Base-by-base conservation (phyloP, 495 filamentous ascomycete species). In the Immersiella caudata region DNA sequence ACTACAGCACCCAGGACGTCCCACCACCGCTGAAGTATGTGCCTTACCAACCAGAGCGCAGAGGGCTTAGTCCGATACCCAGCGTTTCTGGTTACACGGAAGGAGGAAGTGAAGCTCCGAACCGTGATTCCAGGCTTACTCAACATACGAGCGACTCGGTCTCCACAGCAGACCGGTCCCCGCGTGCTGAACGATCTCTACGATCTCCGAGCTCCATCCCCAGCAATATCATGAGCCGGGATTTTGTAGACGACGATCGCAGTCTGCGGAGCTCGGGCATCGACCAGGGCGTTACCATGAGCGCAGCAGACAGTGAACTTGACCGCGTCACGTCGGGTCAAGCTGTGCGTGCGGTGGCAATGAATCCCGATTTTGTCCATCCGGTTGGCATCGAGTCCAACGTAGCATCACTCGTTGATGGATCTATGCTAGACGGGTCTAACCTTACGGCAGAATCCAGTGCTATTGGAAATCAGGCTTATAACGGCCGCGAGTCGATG, bases 321-420 rank as follows among this genome's bases (percentile, higher is more conserved):
- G 89, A 90, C 54, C 84, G 78, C 33, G 78, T 89, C 35, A 81
- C 87, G 27, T 82, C 88, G 52, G 90, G 87, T 21, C 90, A 91
- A 67, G 85, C 89, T 58, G 87, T 96, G 22, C 85, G 85, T 54
- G 86, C 85, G 2, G 76, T 90, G 26, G 90, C 84, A 35, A 86
- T 88, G 20, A 96, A 93, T 68, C 90, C 93, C 20, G 82, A 90
- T 59, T 91, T 91, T 72, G 84, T 93, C 1, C 88, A 91, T 59
- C 89, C 88, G 3, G 65, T 84, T n/a, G 90, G 83, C 7, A 89
- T 94, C 5, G 93, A 96, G 76, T 97, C 93, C 35, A 90, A 89
- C 24, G 93, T 97, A 36, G 94, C 93, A 12, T 96, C 93, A 8
- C 82, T 97, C 9, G 85, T 93, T 56, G 91, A 96, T 29, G 92